Evolutionary conservation across 805 yeast species (phyloP), one percentile per base, ranked within the genome.

Genomic region (Starmerella sirachaensis): DNA sequence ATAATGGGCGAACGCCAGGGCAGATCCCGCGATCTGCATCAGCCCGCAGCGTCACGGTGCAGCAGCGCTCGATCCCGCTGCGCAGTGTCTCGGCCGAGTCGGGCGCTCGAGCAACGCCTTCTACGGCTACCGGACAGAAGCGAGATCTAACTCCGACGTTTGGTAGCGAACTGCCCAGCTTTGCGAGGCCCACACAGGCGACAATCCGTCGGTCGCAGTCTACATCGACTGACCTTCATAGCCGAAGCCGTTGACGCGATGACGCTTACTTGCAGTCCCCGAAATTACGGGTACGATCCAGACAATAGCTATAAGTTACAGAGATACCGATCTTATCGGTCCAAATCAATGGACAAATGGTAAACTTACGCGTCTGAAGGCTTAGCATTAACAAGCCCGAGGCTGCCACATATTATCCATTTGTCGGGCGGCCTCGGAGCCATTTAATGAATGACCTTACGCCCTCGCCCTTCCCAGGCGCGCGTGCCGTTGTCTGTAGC

Each of bases 111-210:
- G 29, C 33, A 11, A 8, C 23, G 6, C 23, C 33, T 16, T 18
- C 19, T n/a, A 10, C 7, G 6, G 27, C 27, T 2, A 27, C 6
- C 16, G 18, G 2, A 18, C 26, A 21, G 19, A 13, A 31, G 18
- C 13, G 2, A 16, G 27, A 6, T n/a, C 27, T 6, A 25, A 29
- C 2, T 12, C 17, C 23, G 24, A 27, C 23, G 9, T 7, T 16
- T 14, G 27, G 11, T 29, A 27, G 21, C 29, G 16, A 33, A 10
- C 10, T 47, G 6, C 53, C 53, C 6, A 35, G 42, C 16, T 49
- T 44, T 14, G 52, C 52, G 10, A 39, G 52, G n/a, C 53, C 53
- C 1, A 49, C 53, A 1, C 38, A 29, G 35, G 42, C 51, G 9
- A 29, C 51, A 0, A 10, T 45, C 14, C 43, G 46, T 9, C 32